A percentile compares a stretch with the other conserved stretches of the same genome.
phyloP scores from a whole-genome alignment of 495 filamentous ascomycete species.

The Lasiosphaeriaceae sp. region DNA sequence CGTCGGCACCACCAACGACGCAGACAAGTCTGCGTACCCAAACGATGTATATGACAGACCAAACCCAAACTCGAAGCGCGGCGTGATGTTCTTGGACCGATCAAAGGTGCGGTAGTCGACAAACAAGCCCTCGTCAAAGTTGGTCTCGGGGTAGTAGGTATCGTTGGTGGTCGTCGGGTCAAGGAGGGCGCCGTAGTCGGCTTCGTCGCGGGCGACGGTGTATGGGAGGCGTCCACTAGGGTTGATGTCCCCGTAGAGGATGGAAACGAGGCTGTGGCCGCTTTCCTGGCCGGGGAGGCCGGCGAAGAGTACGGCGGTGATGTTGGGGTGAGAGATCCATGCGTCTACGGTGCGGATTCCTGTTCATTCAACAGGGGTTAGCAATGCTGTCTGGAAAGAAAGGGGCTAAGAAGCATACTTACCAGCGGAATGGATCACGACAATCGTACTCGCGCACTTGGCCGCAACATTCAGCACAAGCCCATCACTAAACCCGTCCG shows the following conservation, averaged over 20 bases:
- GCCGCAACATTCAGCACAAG: constrained; percentile 29
- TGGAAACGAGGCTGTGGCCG: constrained; percentile 25
- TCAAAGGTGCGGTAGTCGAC: constrained; percentile 82
- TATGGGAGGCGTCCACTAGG: constrained; percentile 69
- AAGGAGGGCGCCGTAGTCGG: constrained; percentile 50
- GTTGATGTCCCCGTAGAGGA: constrained; percentile 34
- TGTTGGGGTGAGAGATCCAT: constrained; percentile 39
- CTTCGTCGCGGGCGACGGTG: constrained; percentile 54
- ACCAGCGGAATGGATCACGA: constrained; percentile 42
- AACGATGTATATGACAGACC: constrained; percentile 77
- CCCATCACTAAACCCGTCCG: constrained; percentile 24
- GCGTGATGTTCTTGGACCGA: constrained; percentile 54
- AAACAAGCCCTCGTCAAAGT: constrained; percentile 67
- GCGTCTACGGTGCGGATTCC: constrained; percentile 36
- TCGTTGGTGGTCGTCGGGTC: constrained; percentile 40
- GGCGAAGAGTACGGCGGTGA: constrained; percentile 33
- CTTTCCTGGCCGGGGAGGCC: constrained; percentile 33
- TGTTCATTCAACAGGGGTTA: neutral
- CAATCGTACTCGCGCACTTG: constrained; percentile 38
- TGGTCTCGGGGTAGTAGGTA: constrained; percentile 40
- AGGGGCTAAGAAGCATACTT: neutral
- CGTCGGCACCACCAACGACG: constrained; percentile 4
- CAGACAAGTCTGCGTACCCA: constrained; percentile 54
- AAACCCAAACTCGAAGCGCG: constrained; percentile 75
- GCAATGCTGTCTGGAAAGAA: neutral